Percentiles rank a stretch among this genome's conserved stretches.
Conservation (phyloP, 2,329 filamentous ascomycete species). For the Colletotrichum liaoningense region DNA sequence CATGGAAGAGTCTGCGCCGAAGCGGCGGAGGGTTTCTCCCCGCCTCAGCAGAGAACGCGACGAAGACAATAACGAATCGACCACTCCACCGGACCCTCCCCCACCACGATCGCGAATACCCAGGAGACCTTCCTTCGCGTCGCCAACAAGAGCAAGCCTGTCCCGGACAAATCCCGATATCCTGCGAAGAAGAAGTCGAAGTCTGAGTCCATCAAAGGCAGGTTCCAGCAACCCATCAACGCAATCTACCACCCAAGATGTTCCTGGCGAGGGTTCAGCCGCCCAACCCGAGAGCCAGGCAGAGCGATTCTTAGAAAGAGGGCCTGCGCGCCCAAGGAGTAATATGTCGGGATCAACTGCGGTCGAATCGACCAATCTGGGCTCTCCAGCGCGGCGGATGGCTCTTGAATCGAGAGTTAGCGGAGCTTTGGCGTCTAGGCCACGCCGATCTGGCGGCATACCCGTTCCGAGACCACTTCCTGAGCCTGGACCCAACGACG, state of each 20-base stretch:
- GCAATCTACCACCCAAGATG: not conserved
- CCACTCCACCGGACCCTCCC: slow-evolving; percentile 47
- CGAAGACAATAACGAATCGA: slow-evolving; percentile 45
- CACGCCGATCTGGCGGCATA: slow-evolving; percentile 54
- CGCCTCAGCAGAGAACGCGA: slow-evolving; percentile 49
- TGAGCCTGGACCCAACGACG: slow-evolving; percentile 53
- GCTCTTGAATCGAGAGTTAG: slow-evolving; percentile 40
- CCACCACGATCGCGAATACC: slow-evolving; percentile 41
- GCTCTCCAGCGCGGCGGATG: slow-evolving; percentile 40
- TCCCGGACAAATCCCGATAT: slow-evolving; percentile 71
- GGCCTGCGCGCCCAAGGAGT: slow-evolving; percentile 18
- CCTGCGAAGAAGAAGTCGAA: slow-evolving; percentile 45
- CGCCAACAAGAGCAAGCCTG: slow-evolving; percentile 74
- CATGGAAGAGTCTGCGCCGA: slow-evolving; percentile 69
- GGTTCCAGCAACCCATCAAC: slow-evolving; percentile 35
- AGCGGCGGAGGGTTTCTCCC: slow-evolving; percentile 73
- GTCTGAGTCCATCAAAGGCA: slow-evolving; percentile 25
- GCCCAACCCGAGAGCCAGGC: not conserved
- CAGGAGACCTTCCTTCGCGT: slow-evolving; percentile 69
- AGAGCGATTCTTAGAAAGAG: slow-evolving; percentile 12
- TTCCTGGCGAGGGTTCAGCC: not conserved
- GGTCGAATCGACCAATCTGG: not conserved
- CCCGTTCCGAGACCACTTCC: slow-evolving; percentile 60
- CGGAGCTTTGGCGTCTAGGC: slow-evolving; percentile 49
- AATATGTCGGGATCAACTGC: slow-evolving; percentile 12